A percentile compares a stretch with the other conserved stretches of the same genome.
Evolutionary conservation across 1,139 yeast genomes (phyloP).

Genomic region (Sugiyamaella neomexicana): DNA sequence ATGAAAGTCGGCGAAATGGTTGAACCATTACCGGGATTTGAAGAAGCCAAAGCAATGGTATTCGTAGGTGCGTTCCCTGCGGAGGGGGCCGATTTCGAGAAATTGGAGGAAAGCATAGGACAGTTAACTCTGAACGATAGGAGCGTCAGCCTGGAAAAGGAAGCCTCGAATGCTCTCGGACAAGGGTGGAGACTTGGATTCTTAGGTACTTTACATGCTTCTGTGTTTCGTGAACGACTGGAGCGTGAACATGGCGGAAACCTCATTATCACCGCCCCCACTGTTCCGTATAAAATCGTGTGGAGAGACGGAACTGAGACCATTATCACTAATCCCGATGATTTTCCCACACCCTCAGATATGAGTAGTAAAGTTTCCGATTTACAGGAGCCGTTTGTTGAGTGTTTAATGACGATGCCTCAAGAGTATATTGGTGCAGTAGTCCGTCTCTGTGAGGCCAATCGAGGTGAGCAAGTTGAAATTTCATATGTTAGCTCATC

Average conservation of each 20-base stretch:
- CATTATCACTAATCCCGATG: conserved; percentile 84
- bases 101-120: conserved; percentile 84
- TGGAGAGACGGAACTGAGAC: conserved; percentile 61
- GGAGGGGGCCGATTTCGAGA: conserved; percentile 87
- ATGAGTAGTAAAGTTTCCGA: conserved; percentile 49
- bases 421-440: conserved; percentile 85
- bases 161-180: conserved; percentile 91
- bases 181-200: conserved; percentile 98
- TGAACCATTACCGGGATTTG: conserved; percentile 88
- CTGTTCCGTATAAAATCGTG: conserved; percentile 83
- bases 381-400: conserved; percentile 85
- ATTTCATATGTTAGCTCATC: conserved; percentile 67
- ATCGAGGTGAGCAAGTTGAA: conserved; percentile 81
- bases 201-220: conserved; percentile 90
- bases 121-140: conserved; percentile 88
- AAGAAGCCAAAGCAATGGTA: conserved; percentile 97
- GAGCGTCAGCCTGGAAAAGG: conserved; percentile 84
- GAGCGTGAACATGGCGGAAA: conserved; percentile 94
- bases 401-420: conserved; percentile 89
- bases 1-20: conserved; percentile 66
- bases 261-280: conserved; percentile 90
- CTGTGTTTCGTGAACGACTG: conserved; percentile 87
- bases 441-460: conserved; percentile 78
- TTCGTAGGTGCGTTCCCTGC: conserved; percentile 98
- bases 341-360: conserved; percentile 65